Conservation (phyloP, 768 basidiomycete species). For the Lactifluus rugatus region DNA sequence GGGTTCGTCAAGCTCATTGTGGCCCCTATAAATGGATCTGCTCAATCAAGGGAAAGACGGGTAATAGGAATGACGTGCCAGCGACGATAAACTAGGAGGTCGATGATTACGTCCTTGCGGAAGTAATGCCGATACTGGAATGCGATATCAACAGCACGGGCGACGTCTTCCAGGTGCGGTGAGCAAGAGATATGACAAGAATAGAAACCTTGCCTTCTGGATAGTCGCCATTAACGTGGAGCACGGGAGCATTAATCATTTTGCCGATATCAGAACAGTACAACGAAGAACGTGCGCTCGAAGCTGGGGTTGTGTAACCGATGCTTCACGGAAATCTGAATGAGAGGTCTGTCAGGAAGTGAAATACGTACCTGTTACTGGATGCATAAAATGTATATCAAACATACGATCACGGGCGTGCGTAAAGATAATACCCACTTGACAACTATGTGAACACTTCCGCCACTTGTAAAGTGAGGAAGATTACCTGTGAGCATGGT, state of each 20-base stretch:
- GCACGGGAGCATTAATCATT: constrained; percentile 80
- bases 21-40: constrained; percentile 41
- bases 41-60: neutral
- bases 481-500: constrained; percentile 48
- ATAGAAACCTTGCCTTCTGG: constrained; percentile 53
- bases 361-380: constrained; percentile 26
- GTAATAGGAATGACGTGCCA: constrained; percentile 36
- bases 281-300: constrained; percentile 70
- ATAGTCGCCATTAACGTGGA: constrained; percentile 88
- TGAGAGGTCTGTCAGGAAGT: neutral
- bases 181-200: neutral
- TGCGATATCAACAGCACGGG: constrained; percentile 76
- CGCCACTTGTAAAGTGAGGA: constrained; percentile 87
- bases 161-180: constrained; percentile 50
- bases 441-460: constrained; percentile 83
- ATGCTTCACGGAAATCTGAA: constrained; percentile 42
- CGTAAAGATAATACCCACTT: constrained; percentile 45
- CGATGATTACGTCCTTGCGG: constrained; percentile 85
- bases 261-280: constrained; percentile 88
- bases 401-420: neutral
- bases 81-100: constrained; percentile 80
- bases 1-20: constrained; percentile 84
- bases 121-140: constrained; percentile 82
- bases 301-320: constrained; percentile 86
- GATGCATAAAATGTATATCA: neutral